A percentile compares a stretch with the other conserved stretches of the same genome.
Evolutionary conservation across 495 filamentous ascomycete genomes (phyloP).

Genomic region (Neurospora discreta): DNA sequence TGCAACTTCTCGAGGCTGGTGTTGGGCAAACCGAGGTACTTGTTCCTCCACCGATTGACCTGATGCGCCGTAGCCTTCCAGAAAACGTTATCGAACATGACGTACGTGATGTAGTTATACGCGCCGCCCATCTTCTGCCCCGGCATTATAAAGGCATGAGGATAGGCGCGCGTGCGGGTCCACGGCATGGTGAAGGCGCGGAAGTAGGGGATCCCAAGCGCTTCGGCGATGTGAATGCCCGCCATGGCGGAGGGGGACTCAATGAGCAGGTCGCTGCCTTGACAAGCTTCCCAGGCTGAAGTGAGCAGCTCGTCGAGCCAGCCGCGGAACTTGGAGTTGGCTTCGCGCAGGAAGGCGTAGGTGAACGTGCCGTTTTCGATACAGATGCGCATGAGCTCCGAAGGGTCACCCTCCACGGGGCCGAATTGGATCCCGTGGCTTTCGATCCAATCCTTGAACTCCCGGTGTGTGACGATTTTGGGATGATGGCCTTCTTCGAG

Average conservation of each 20-base stretch:
- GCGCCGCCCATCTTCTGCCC: slow-evolving; percentile 87
- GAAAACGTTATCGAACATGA: slow-evolving; percentile 95
- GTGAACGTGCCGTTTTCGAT: slow-evolving; percentile 98
- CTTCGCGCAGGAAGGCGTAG: slow-evolving; percentile 77
- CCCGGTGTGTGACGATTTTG: slow-evolving; percentile 81
- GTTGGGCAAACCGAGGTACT: slow-evolving; percentile 60
- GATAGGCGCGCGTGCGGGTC: slow-evolving; percentile 91
- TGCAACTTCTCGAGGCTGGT: slow-evolving; percentile 88
- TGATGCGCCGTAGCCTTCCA: slow-evolving; percentile 90
- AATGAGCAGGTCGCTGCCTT: slow-evolving; percentile 81
- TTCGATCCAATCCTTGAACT: slow-evolving; percentile 83
- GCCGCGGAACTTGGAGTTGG: slow-evolving; percentile 76
- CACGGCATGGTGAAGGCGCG: slow-evolving; percentile 98
- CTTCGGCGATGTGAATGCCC: slow-evolving; percentile 97
- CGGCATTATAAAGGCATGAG: slow-evolving; percentile 93
- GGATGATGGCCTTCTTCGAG: slow-evolving; percentile 77
- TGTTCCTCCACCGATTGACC: slow-evolving; percentile 87
- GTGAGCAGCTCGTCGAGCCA: slow-evolving; percentile 85
- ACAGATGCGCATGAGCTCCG: slow-evolving; percentile 89
- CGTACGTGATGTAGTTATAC: slow-evolving; percentile 92
- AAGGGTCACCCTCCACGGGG: slow-evolving; percentile 80
- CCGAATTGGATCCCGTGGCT: slow-evolving; percentile 88
- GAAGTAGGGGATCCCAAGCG: slow-evolving; percentile 88
- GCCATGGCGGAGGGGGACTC: slow-evolving; percentile 97
- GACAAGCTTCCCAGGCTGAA: slow-evolving; percentile 77